Percentiles rank a stretch among this genome's conserved stretches.
Evolutionary conservation across 441 rosid species (phyloP).

Genomic region (Pelargonium citronellum): DNA sequence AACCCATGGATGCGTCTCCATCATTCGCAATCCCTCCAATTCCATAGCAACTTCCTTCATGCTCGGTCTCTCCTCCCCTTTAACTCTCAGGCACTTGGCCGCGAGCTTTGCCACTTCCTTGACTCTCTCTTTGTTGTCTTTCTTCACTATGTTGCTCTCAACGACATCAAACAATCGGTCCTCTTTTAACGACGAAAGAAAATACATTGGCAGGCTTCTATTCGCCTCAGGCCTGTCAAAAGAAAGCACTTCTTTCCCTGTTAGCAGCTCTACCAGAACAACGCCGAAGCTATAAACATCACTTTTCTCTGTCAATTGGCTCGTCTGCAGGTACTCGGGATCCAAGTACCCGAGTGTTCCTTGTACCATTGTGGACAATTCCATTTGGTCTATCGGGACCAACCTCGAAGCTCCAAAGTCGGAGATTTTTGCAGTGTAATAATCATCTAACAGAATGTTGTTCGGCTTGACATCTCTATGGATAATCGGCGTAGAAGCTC

Average conservation of each 20-base stretch:
- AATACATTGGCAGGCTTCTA: conserved; percentile 15
- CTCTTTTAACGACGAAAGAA: conserved; percentile 4
- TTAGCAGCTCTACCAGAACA: conserved; percentile 15
- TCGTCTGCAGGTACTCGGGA: conserved; percentile 16
- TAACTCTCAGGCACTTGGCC: conserved; percentile 13
- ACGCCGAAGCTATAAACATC: conserved; percentile 24
- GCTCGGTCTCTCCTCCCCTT: conserved; percentile 16
- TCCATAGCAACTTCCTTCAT: conserved; percentile 21
- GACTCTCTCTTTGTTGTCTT: not conserved
- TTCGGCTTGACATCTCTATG: conserved; percentile 26
- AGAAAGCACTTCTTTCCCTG: conserved; percentile 11
- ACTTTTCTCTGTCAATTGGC: conserved; percentile 19
- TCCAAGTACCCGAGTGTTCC: conserved; percentile 25
- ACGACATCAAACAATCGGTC: not conserved
- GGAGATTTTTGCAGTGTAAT: conserved; percentile 17
- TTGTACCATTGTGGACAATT: conserved; percentile 12
- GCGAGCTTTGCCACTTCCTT: conserved; percentile 1
- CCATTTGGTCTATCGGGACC: conserved; percentile 12
- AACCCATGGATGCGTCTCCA: conserved; percentile 14
- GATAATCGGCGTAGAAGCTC: conserved; percentile 17
- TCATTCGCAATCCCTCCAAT: conserved; percentile 14
- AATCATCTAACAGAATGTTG: conserved; percentile 20
- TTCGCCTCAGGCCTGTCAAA: conserved; percentile 7
- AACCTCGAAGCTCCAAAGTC: conserved; percentile 28
- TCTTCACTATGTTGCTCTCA: not conserved